A percentile compares a stretch with the other conserved stretches of the same genome.
Conservation (phyloP, 495 filamentous ascomycete species). For the Penicillium nucicola region DNA sequence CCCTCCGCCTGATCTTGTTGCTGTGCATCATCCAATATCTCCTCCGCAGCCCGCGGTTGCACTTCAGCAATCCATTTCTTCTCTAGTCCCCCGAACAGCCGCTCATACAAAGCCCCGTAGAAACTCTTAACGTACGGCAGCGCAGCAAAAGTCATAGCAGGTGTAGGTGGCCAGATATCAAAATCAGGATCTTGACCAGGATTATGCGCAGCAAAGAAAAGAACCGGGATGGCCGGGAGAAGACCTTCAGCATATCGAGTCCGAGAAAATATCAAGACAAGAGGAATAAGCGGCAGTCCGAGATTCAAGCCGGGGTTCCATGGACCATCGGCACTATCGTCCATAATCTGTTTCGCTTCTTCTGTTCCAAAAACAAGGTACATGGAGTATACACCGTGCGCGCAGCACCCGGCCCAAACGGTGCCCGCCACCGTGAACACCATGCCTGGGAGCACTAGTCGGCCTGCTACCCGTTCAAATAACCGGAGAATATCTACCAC, state of each 20-base stretch:
- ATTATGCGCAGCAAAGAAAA: constrained; percentile 55
- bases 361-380: constrained; percentile 61
- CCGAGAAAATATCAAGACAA: constrained; percentile 57
- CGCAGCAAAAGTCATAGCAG: constrained; percentile 63
- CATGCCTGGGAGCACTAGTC: constrained; percentile 57
- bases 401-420: constrained; percentile 51
- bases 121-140: constrained; percentile 65
- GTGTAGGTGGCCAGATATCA: constrained; percentile 69
- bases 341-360: constrained; percentile 52
- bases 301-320: constrained; percentile 46
- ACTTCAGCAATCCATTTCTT: constrained; percentile 64
- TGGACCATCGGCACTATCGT: constrained; percentile 32
- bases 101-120: constrained; percentile 66
- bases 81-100: constrained; percentile 59
- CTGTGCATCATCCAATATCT: constrained; percentile 43
- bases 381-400: constrained; percentile 58
- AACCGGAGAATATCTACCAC: constrained; percentile 57
- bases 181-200: constrained; percentile 41
- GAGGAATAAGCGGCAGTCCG: constrained; percentile 61
- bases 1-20: constrained; percentile 44
- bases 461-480: constrained; percentile 52
- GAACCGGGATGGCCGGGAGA: constrained; percentile 59
- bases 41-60: constrained; percentile 56
- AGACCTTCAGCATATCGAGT: constrained; percentile 56
- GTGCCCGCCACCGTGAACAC: constrained; percentile 52